These are phyloP conservation scores for Botrytis byssoidea DNA, from an alignment of 2,329 filamentous ascomycete genomes.

Conservation along the genomic window DNA sequence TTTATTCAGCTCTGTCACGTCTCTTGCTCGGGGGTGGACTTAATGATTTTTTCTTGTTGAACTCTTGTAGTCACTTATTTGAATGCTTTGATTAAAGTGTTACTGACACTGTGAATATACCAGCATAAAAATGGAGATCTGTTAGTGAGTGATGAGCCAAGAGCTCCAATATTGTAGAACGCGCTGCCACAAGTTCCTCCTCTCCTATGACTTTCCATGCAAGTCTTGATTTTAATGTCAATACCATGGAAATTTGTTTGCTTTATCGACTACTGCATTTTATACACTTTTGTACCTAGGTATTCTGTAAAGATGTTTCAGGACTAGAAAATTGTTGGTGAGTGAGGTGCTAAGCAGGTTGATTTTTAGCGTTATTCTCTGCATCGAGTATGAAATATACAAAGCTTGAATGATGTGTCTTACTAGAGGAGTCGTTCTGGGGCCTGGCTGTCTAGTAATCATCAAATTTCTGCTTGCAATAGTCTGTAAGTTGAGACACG, in stretches of 20 bases:
- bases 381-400: background rate
- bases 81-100: background rate
- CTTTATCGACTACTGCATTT: too few species aligned
- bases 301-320: too few species aligned
- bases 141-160: too few species aligned
- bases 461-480: background rate
- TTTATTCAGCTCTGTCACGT: background rate
- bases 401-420: background rate
- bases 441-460: background rate
- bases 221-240: too few species aligned
- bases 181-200: too few species aligned
- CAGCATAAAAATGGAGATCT: too few species aligned
- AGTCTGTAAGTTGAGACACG: fast-evolving
- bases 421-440: background rate
- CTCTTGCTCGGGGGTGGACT: background rate
- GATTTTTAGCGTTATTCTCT: background rate
- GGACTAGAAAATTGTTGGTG: background rate
- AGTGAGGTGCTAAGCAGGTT: too few species aligned
- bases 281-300: too few species aligned
- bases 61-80: background rate
- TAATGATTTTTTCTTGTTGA: background rate
- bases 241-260: too few species aligned
- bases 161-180: too few species aligned
- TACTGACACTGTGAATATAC: too few species aligned
- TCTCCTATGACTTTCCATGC: too few species aligned